Evolutionary conservation across 495 filamentous ascomycete species (phyloP), one percentile per base, ranked within the genome.

Genomic region (Talaromyces liani): DNA sequence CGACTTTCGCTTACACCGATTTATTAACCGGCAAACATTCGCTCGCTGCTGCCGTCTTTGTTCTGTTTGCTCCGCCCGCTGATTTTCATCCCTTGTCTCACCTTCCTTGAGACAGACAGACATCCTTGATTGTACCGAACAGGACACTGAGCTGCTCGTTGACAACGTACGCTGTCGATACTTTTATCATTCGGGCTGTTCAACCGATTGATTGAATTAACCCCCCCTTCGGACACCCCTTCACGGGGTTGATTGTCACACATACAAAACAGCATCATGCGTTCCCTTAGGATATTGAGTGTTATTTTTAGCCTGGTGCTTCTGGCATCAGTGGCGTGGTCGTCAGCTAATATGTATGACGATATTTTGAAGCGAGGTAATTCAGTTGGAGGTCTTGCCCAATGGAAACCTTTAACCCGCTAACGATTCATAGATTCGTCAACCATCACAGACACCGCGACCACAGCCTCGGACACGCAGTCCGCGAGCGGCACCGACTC

Each of bases 261-360:
- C 20, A 47, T 27, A 18, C 57, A 41, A 20, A 6, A n/a, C 57
- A 41, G 29, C 67, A 68, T 39, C 63, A 80, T 80, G 77, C 75
- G 76, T 55, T 69, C 64, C 27, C 61, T 73, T 29, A 57, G 63
- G 10, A 60, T 77, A 27, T 63, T 77, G 22, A 72, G 63, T 25
- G 55, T 78, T 20, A 55, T 77, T 12, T 76, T 68, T 65, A 69
- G 72, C 16, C 65, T 85, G 22, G 60, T 85, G 55, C 67, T 85
- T 54, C 67, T 85, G 63, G 73, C 73, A 10, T 72, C 77, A 63
- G 72, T 75, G 25, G 83, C 84, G 53, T 83, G 79, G 80, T 75
- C 81, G 67, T 83, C 79, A 78, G 70, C 18, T 12, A 49, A 58
- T 29, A 31, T 57, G 14, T 53, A 57, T 34, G 62, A 57, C 6